Evolutionary conservation across 179 eudicot genomes (phyloP), one percentile per base, ranked within the genome.

Genomic region (Spinacia oleracea): DNA sequence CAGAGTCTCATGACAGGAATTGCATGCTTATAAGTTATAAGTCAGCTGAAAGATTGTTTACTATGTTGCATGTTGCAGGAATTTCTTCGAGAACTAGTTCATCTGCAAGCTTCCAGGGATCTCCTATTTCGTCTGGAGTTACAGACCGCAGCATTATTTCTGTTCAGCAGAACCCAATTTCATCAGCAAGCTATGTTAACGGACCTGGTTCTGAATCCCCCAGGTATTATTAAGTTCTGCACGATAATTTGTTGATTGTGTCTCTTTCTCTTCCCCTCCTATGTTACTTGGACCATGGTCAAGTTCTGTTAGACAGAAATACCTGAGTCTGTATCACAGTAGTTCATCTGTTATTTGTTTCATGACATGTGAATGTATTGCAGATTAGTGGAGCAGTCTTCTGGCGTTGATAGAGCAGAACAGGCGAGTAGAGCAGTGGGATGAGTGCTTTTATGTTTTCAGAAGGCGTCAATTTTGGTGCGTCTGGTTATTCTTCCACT

Each of bases 71-170:
- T 76, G 40, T 68, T 86, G 86, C 91, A 91, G 96, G 93, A 60
- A 72, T 89, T 69, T 81, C 86, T 74, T 85, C 90, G 16, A 79
- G 84, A 82, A 84, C 75, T 55, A 82, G 76, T 64, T 73, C 86
- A 63, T 70, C 82, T 60, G 50, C 84, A 63, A 87, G 76, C 53
- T 62, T 79, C 25, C 80, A 75, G 23, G 91, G 85, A 62, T 77
- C 91, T 35, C 92, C 92, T 29, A 84, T 79, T 86, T 84, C 89
- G 65, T 78, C 90, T 72, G 79, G 76, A 60, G 76, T 81, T 63
- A 80, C 84, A 34, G 78, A 80, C 43, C 82, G 45, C 43, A 84
- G 83, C 72, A 82, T 82, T 38, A 82, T 83, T 48, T 86, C 92
- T 12, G 75, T 84, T 71, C 86, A 80, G 82, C 85, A 88, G 21